These are phyloP conservation scores for Teratosphaeria epicoccoides DNA, from an alignment of 2,329 filamentous ascomycete species.

Conservation along the genomic window DNA sequence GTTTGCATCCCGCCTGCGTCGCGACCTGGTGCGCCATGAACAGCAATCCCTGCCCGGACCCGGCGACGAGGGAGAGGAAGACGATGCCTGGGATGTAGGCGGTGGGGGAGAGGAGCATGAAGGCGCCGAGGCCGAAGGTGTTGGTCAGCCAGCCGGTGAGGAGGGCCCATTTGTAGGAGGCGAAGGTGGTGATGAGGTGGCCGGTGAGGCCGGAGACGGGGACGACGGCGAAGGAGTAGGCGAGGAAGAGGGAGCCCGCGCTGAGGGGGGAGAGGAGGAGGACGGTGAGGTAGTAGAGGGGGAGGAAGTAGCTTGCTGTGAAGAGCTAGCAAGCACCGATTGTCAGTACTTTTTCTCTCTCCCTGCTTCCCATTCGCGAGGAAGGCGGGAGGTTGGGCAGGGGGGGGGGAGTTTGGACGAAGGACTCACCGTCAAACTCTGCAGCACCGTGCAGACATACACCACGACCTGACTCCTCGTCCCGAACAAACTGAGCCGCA, in stretches of 20 bases:
- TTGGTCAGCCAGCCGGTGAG: constrained; percentile 24
- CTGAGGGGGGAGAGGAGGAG: constrained; percentile 30
- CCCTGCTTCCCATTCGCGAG: not conserved
- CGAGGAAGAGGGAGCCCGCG: constrained; percentile 30
- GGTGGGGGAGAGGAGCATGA: constrained; percentile 29
- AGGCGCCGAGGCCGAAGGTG: constrained; percentile 34
- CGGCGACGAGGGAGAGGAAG: constrained; percentile 32
- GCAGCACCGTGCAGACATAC: constrained; percentile 23
- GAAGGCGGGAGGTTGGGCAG: too few species aligned
- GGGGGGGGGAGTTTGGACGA: too few species aligned
- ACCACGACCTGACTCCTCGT: constrained; percentile 19
- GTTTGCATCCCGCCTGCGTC: constrained; percentile 28
- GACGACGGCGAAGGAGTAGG: constrained; percentile 23
- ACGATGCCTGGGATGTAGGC: constrained; percentile 33
- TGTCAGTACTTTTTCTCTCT: not conserved
- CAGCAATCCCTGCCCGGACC: constrained; percentile 34
- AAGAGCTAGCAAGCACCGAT: constrained; percentile 11
- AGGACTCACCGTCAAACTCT: constrained; percentile 19
- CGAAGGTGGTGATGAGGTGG: constrained; percentile 23
- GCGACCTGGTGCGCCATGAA: constrained; percentile 35
- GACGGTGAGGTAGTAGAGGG: constrained; percentile 33
- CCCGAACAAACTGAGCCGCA: constrained; percentile 24
- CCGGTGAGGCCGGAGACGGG: constrained; percentile 18
- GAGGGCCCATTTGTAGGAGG: constrained; percentile 18
- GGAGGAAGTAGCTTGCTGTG: constrained; percentile 32